Evolutionary conservation across 805 yeast genomes (phyloP), one percentile per base, ranked within the genome.

Genomic region (Saturnispora hagleri): DNA sequence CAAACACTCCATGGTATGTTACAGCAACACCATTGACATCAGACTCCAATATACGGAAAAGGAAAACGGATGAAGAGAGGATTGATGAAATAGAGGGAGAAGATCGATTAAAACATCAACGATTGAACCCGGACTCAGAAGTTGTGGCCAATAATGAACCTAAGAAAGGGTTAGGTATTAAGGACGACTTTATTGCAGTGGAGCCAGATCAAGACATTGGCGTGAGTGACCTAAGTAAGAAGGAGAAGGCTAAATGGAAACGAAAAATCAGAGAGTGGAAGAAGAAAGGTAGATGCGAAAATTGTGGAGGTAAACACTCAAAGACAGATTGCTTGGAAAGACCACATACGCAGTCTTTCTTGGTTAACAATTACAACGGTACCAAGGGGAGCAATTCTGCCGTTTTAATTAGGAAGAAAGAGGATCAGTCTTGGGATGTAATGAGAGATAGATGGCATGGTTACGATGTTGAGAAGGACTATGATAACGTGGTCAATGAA

Each of bases 361-460:
- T 61, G 47, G 62, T 59, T 58, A 61, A 61, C 53, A 51, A 55
- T 12, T 51, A 62, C 4, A 38, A 31, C 18, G 34, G 27, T 9
- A 13, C 35, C 15, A 27, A 44, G 4, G 47, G 36, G 5, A 48
- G 47, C 46, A 58, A 49, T 7, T 35, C 20, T 3, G 4, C 41
- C 3, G 53, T 55, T 43, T 53, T 52, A 15, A 54, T 47, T 47
- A 58, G 52, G 46, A 66, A 57, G 45, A 65, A 60, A 47, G 68
- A 61, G 2, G 69, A 66, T 27, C 76, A 74, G 45, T 13, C 44
- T 35, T 49, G 35, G 27, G 51, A 49, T n/a, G 47, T 24, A n/a
- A 10, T 26, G 12, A 49, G 47, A 87, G 95, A 87, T 65, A 72
- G 88, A 53, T 87, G 93, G 95, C 84, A 77, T 61, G 95, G 95